Evolutionary conservation across 2,329 filamentous ascomycete species (phyloP), one percentile per base, ranked within the genome.

Genomic region (Arthrobotrys conoides): DNA sequence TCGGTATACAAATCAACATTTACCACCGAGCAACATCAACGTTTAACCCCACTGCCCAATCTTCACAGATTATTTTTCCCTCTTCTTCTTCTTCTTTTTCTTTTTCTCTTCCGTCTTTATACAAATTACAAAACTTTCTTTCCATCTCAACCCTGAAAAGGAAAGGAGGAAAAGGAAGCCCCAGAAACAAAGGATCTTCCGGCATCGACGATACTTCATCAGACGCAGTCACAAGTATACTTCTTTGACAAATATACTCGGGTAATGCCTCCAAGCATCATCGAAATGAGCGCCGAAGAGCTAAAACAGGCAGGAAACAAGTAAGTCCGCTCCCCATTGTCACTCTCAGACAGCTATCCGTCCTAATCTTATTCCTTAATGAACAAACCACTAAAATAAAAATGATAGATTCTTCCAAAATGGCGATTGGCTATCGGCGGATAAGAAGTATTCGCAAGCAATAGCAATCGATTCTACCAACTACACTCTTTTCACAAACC

Each of bases 401-500:
- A 91, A 91, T 80, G 92, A 92, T 84, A 86, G 86, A 65, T 88
- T 87, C 83, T 95, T 92, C 84, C 87, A 89, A 79, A 84, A 86
- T 8, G 89, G 89, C 79, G 90, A 94, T 81, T 94, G 88, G 82
- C 84, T 85, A 4, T 87, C 85, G 24, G 92, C 92, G 44, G 91
- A 93, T 80, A 87, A 87, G 20, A 85, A 90, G 73, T 95, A 95
- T 84, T 91, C 91, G 3, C 89, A 92, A 84, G 92, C 92, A 86
- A 91, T 84, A 83, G 89, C 84, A 68, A 38, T 67, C 51, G 93
- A 97, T 84, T 88, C 92, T 3, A 88, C 87, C 70, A 96, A 97
- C 83, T 89, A 92, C 0, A 87, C 91, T 33, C 88, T 97, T 64
- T 97, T 94, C 85, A 95, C 93, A 46, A 98, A 97, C 85, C 92